Percentiles rank a stretch among this genome's conserved stretches.
Evolutionary conservation across 768 basidiomycete species (phyloP).

Genomic region (Russula abietina): DNA sequence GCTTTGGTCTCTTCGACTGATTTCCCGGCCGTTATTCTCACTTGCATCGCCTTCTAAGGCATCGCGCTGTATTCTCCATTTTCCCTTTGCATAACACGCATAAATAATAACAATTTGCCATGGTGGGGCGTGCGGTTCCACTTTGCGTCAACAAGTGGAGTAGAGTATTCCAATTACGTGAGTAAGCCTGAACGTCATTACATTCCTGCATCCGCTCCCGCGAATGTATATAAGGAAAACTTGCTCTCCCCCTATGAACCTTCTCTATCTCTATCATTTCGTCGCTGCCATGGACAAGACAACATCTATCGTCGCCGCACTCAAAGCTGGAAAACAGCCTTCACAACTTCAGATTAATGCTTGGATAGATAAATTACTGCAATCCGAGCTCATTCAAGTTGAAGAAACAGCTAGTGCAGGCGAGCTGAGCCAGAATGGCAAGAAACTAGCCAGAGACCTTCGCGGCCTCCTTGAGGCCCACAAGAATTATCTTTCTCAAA

Average conservation of each 20-base stretch:
- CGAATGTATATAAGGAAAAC: conserved; percentile 10
- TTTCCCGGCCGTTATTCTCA: conserved; percentile 18
- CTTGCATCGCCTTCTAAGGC: conserved; percentile 1
- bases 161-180: conserved; percentile 4
- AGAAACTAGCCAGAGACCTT: conserved; percentile 44
- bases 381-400: conserved; percentile 42
- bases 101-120: conserved; percentile 2
- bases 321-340: conserved; percentile 68
- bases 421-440: conserved; percentile 52
- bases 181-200: conserved; percentile 12
- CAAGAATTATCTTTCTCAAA: conserved; percentile 46
- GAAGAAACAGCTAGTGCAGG: conserved; percentile 36
- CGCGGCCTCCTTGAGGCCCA: conserved; percentile 52
- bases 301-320: conserved; percentile 56
- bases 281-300: conserved; percentile 53
- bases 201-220: neutral
- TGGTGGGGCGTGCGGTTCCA: neutral
- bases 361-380: conserved; percentile 51
- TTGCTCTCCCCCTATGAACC: neutral
- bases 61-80: conserved; percentile 16
- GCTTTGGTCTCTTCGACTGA: conserved; percentile 96
- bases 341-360: conserved; percentile 49
- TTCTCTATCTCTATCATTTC: neutral
- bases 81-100: neutral
- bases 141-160: too few relatives aligned